Conservation (phyloP, 202 grass and related monocot species). For the Saccharum hybrid region DNA sequence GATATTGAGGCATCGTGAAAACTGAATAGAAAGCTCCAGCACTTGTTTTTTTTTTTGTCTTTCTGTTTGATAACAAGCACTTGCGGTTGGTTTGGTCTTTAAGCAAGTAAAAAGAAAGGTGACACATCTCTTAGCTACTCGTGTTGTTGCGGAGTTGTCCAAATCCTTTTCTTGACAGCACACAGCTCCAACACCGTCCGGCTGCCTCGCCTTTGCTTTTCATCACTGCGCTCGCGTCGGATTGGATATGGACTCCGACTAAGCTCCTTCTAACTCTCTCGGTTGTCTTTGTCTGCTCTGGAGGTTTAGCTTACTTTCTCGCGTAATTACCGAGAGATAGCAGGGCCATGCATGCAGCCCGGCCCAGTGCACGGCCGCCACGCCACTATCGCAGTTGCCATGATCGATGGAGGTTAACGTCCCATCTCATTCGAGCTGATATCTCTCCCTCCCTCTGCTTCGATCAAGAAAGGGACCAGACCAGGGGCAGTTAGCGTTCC, state of each 20-base stretch:
- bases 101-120: slow-evolving; percentile 9
- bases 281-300: slow-evolving; percentile 25
- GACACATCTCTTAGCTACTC: background rate
- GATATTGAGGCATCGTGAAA: background rate
- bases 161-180: slow-evolving; percentile 29
- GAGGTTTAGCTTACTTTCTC: background rate
- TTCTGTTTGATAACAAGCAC: background rate
- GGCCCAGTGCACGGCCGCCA: slow-evolving; percentile 19
- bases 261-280: slow-evolving; percentile 4
- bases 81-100: slow-evolving; percentile 17
- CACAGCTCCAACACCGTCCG: slow-evolving; percentile 9
- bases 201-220: background rate
- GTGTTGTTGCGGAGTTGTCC: background rate
- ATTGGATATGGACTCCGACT: slow-evolving; percentile 39
- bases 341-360: slow-evolving; percentile 21
- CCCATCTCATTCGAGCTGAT: background rate
- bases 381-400: slow-evolving; percentile 6
- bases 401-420: slow-evolving; percentile 48
- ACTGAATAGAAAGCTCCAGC: slow-evolving; percentile 1
- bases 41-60: background rate
- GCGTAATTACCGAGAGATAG: background rate
- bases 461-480: slow-evolving; percentile 42
- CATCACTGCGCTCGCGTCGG: slow-evolving; percentile 15
- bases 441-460: background rate
- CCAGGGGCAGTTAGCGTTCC: slow-evolving; percentile 49